These are phyloP conservation scores for Fraxinus ornus DNA, from an alignment of 305 asterid genomes.

Conservation along the genomic window DNA sequence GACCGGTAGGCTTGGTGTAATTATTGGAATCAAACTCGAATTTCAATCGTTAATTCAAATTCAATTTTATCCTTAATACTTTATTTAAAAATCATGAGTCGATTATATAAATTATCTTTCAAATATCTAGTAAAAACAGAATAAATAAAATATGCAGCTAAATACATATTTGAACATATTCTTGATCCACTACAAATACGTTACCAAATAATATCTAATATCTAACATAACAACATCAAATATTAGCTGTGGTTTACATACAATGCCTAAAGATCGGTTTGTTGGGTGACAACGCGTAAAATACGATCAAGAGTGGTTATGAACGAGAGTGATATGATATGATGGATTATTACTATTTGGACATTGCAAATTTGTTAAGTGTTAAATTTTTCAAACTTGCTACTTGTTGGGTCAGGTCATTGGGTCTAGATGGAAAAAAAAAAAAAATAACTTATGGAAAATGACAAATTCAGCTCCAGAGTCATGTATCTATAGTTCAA, in stretches of 20 bases:
- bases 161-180: background rate
- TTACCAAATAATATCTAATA: background rate
- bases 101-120: background rate
- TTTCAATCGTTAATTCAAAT: background rate
- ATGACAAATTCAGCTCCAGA: background rate
- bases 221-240: background rate
- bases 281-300: background rate
- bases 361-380: background rate
- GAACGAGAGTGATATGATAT: background rate
- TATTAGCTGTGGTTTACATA: background rate
- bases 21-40: background rate
- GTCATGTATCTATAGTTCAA: no score
- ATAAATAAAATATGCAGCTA: background rate
- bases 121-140: background rate
- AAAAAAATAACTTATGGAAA: no score
- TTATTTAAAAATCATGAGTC: background rate
- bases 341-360: background rate
- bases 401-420: background rate
- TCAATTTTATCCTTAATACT: no score
- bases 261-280: background rate
- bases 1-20: background rate
- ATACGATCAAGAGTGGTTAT: background rate
- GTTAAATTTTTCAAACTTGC: background rate
- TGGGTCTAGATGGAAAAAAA: no score
- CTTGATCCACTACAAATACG: background rate